These are phyloP conservation scores for Auriculariales sp. DNA, from an alignment of 768 basidiomycete genomes.

Conservation along the genomic window DNA sequence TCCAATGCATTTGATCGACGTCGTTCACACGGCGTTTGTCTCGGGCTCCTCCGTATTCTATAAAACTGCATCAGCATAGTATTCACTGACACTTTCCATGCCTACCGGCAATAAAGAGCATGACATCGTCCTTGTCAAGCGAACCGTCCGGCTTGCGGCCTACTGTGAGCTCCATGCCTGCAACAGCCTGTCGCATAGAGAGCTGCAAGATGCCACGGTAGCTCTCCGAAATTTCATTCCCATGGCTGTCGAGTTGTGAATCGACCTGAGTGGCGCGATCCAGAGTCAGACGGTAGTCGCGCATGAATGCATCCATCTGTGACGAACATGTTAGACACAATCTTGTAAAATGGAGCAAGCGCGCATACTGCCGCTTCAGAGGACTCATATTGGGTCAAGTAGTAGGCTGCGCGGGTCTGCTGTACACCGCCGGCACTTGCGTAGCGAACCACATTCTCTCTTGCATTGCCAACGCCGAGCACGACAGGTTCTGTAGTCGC, in stretches of 20 bases:
- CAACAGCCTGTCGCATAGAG: slow-evolving; percentile 20
- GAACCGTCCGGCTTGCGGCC: no score
- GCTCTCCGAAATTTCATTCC: no score
- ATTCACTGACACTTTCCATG: no score
- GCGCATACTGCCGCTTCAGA: neutral
- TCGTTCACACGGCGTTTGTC: no score
- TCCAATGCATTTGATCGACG: no score
- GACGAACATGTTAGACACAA: no score
- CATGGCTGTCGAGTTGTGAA: slow-evolving; percentile 16
- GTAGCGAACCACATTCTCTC: neutral
- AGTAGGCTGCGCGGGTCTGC: slow-evolving; percentile 3
- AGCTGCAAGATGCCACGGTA: slow-evolving; percentile 19
- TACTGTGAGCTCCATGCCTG: no score
- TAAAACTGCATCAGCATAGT: no score
- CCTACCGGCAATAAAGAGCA: no score
- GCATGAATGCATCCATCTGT: slow-evolving; percentile 20
- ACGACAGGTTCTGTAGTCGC: neutral
- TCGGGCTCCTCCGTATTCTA: no score
- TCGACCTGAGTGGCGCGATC: slow-evolving; percentile 18
- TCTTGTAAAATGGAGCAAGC: no score
- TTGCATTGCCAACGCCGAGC: slow-evolving; percentile 3
- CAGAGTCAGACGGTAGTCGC: slow-evolving; percentile 17
- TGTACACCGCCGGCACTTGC: neutral
- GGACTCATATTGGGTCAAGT: neutral
- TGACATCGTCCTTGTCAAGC: no score